Percentiles rank a stretch among this genome's conserved stretches.
phyloP scores from a whole-genome alignment of 164 flowering plant species.

The Vitis amurensis region DNA sequence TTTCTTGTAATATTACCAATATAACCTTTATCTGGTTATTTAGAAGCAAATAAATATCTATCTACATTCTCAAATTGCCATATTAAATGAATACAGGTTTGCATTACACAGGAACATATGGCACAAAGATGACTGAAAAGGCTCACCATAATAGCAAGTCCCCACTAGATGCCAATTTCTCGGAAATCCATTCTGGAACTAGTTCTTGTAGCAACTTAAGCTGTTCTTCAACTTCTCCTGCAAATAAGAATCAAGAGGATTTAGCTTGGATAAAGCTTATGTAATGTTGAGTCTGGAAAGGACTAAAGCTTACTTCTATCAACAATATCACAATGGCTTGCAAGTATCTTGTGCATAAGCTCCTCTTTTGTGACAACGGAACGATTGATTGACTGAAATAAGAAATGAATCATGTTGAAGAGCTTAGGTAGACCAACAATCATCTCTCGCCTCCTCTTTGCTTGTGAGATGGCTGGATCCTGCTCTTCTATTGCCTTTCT shows the following conservation, averaged over 20 bases:
- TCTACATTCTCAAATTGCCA: too few relatives aligned
- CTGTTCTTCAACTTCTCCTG: conserved; percentile 79
- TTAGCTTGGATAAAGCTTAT: conserved; percentile 7
- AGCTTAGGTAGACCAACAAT: conserved; percentile 70
- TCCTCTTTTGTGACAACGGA: conserved; percentile 76
- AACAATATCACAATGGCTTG: conserved; percentile 43
- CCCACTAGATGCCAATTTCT: conserved; percentile 51
- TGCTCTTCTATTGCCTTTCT: conserved; percentile 48
- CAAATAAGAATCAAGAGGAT: conserved; percentile 1
- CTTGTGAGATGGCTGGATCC: conserved; percentile 70
- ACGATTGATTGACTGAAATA: conserved; percentile 59
- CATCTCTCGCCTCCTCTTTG: conserved; percentile 57
- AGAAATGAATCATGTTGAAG: conserved; percentile 60
- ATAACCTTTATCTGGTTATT: too few relatives aligned
- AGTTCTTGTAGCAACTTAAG: conserved; percentile 59
- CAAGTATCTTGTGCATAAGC: conserved; percentile 56
- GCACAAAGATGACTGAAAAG: too few relatives aligned
- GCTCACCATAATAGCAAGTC: conserved; percentile 55
- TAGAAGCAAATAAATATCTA: too few relatives aligned
- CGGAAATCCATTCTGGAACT: conserved; percentile 72
- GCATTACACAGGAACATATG: too few relatives aligned
- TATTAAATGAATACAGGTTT: too few relatives aligned
- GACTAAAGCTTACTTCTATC: conserved; percentile 56
- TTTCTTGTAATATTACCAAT: too few relatives aligned
- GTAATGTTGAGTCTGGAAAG: not conserved